phyloP scores from a whole-genome alignment of 1,139 yeast species.

The Hemisphaericaspora xylofermentans region DNA sequence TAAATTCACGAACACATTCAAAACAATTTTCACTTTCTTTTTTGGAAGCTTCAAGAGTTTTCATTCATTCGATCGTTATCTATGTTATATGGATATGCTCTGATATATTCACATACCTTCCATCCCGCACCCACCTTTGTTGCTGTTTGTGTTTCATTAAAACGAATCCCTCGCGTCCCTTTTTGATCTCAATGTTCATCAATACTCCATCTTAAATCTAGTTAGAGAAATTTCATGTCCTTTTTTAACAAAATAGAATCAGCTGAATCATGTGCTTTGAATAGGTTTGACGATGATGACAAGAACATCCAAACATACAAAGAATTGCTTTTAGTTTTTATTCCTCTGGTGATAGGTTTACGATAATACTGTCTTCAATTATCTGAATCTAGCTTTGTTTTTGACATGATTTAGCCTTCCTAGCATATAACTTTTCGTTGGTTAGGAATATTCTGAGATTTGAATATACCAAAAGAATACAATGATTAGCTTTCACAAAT shows the following conservation, averaged over 20 bases:
- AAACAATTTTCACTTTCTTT: not conserved
- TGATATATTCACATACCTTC: not conserved
- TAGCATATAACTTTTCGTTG: not conserved
- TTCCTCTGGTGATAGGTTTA: not conserved
- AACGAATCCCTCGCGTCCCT: not conserved
- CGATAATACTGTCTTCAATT: not conserved
- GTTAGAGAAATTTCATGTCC: too few relatives aligned
- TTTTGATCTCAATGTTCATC: not conserved
- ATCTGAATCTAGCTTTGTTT: not conserved
- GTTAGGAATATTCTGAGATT: not conserved
- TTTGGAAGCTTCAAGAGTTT: not conserved
- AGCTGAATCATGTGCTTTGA: not conserved
- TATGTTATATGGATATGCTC: not conserved
- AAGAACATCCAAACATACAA: not conserved
- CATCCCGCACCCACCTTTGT: not conserved
- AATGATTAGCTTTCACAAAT: conserved; percentile 1
- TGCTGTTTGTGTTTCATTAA: not conserved
- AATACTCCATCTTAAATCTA: not conserved
- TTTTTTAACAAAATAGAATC: not conserved
- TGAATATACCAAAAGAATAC: not conserved
- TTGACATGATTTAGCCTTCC: not conserved
- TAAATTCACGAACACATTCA: not conserved
- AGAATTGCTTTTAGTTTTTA: not conserved
- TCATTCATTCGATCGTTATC: not conserved
- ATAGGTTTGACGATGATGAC: not conserved